A percentile compares a stretch with the other conserved stretches of the same genome.
Conservation (phyloP, 225 moss, liverwort and hornwort genomes). For the Pleurozium schreberi region DNA sequence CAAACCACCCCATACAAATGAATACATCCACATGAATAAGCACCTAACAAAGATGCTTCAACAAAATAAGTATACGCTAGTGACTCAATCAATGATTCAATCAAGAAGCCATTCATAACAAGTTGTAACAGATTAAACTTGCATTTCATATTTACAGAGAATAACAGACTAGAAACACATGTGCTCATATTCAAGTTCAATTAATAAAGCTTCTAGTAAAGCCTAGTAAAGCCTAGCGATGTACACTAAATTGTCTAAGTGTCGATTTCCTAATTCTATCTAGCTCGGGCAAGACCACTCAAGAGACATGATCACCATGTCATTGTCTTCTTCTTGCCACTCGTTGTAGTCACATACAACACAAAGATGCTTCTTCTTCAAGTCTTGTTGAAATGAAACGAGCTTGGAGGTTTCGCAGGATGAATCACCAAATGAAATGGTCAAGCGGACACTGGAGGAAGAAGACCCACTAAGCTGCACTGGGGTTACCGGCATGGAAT, state of each 20-base stretch:
- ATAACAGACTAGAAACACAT: not conserved
- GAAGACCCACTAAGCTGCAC: not conserved
- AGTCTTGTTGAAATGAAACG: not conserved
- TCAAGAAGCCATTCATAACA: not conserved
- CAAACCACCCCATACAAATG: too few species aligned
- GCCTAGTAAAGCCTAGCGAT: not conserved
- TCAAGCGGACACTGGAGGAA: not conserved
- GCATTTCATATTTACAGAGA: not conserved
- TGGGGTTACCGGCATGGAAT: not conserved
- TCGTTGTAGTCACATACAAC: too few species aligned
- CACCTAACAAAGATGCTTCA: too few species aligned
- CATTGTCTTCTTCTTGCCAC: not conserved
- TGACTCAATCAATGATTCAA: not conserved
- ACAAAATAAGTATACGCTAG: not conserved
- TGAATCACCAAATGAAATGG: not conserved
- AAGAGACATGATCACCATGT: not conserved
- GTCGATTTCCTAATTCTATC: not conserved
- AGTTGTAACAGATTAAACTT: not conserved
- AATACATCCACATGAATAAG: not conserved
- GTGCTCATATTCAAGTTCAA: not conserved
- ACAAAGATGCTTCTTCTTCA: not conserved
- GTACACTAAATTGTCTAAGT: not conserved
- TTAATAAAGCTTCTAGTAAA: not conserved
- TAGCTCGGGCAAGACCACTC: not conserved
- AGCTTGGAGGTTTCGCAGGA: rapidly evolving